Base-by-base conservation (phyloP, 345 rosid genomes). In the Anastatica hierochuntica region DNA sequence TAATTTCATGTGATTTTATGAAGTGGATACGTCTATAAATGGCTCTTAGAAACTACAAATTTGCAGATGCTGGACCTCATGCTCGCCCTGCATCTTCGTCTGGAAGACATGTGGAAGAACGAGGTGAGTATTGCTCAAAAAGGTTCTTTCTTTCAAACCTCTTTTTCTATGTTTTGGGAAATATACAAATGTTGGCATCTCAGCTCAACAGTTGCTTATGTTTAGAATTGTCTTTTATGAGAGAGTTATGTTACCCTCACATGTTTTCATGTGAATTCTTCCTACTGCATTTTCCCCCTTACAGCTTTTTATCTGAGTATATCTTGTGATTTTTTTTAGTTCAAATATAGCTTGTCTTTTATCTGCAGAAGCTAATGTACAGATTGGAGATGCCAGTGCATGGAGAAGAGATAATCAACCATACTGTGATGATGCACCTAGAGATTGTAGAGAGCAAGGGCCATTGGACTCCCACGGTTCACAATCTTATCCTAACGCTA, bases 401-500 rank as follows among this genome's bases (percentile, higher is more conserved):
- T 85, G 94, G 96, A 77, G 84, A 72, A 80, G 78, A 53, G 96
- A 84, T 29, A 49, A 71, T 76, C 62, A 72, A 36, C 56, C 71
- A 10, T 73, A 68, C 38, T 16, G 69, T 60, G 95, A 85, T 72
- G 89, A 80, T 69, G 83, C 78, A 65, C 63, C 42, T 33, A 69
- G 76, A 53, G 57, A 79, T 41, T 55, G 41, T 74, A 61, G 46
- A 46, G 96, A 80, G 60, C 84, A 80, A 71, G 80, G 92, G 89
- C 83, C 72, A 42, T 58, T 71, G 44, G 92, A 83, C 66, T 61
- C 72, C 24, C 90, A 64, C 12, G 88, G 84, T 59, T 69, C 77
- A 55, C 95, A 77, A 14, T 62, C 74, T 14, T 79, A 74, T 67
- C 83, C 77, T 43, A 82, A 76, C 74, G 59, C 85, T 27, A 76